phyloP scores from a whole-genome alignment of 768 basidiomycete genomes.

The Boletus coccyginus region DNA sequence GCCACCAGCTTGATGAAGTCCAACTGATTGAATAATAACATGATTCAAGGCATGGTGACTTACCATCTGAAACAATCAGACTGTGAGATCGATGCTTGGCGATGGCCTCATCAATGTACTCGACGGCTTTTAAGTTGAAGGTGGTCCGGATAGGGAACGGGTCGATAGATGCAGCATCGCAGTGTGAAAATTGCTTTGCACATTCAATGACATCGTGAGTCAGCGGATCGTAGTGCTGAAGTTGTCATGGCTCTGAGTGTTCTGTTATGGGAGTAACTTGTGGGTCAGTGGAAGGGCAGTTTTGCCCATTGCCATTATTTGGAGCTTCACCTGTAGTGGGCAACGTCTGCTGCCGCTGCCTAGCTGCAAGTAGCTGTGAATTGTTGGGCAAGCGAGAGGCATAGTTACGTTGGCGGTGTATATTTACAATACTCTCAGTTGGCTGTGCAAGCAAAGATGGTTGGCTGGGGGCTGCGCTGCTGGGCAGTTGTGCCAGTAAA shows the following conservation, averaged over 20 bases:
- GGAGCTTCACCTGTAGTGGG: neutral
- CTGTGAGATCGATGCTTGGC: neutral
- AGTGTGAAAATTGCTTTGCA: neutral
- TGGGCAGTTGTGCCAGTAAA: too few species aligned
- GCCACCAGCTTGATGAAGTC: constrained; percentile 2
- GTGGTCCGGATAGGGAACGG: neutral
- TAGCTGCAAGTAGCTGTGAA: neutral
- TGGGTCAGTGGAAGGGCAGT: neutral
- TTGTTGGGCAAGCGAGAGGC: neutral
- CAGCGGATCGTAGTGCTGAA: neutral
- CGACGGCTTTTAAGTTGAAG: neutral
- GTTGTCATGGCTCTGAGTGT: neutral
- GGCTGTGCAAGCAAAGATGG: too few species aligned
- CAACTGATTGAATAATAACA: too few species aligned
- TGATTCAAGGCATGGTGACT: too few species aligned
- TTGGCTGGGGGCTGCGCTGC: too few species aligned
- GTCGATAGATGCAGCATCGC: neutral
- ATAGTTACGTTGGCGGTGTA: neutral
- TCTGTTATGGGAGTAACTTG: neutral
- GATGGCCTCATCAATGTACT: neutral
- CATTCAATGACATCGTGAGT: neutral
- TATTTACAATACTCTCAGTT: neutral
- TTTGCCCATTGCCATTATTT: neutral
- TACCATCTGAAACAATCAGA: neutral
- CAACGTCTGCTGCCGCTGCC: neutral